A percentile compares a stretch with the other conserved stretches of the same genome.
phyloP scores from a whole-genome alignment of 140 eudicot species.

The Senecio squalidus region DNA sequence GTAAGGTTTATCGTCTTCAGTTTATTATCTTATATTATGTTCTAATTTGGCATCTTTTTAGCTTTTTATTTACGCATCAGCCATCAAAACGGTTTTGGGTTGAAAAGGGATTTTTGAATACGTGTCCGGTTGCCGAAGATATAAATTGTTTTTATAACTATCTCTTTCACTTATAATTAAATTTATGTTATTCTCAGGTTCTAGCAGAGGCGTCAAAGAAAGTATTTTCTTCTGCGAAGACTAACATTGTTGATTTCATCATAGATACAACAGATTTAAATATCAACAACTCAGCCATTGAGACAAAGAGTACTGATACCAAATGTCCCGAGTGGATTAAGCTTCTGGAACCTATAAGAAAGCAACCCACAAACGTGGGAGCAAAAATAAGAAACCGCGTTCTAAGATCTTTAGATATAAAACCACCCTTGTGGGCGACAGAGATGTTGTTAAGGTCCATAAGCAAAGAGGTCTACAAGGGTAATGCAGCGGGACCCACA shows the following conservation, averaged over 20 bases:
- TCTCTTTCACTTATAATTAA: neutral
- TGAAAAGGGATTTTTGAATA: too few species aligned
- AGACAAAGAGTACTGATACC: slow-evolving; percentile 24
- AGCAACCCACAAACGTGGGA: slow-evolving; percentile 91
- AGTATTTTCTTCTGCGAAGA: slow-evolving; percentile 55
- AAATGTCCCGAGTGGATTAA: slow-evolving; percentile 78
- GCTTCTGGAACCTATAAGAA: slow-evolving; percentile 81
- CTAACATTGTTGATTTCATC: slow-evolving; percentile 28
- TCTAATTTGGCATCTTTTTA: neutral
- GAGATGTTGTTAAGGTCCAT: slow-evolving; percentile 66
- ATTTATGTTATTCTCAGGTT: slow-evolving; percentile 49
- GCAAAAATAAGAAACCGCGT: slow-evolving; percentile 77
- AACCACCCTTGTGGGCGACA: slow-evolving; percentile 93
- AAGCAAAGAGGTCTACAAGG: slow-evolving; percentile 90
- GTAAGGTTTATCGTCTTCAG: slow-evolving; percentile 37
- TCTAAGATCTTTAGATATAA: slow-evolving; percentile 46
- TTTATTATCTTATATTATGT: neutral
- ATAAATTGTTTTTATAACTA: neutral
- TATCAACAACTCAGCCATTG: slow-evolving; percentile 27
- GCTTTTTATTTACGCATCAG: neutral
- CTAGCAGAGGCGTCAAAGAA: slow-evolving; percentile 78
- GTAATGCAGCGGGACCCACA: slow-evolving; percentile 99
- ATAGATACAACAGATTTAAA: slow-evolving; percentile 44
- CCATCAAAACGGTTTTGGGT: too few species aligned
- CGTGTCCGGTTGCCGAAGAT: too few species aligned